Conservation (phyloP, 768 basidiomycete species). For the Naganishia vishniacii region DNA sequence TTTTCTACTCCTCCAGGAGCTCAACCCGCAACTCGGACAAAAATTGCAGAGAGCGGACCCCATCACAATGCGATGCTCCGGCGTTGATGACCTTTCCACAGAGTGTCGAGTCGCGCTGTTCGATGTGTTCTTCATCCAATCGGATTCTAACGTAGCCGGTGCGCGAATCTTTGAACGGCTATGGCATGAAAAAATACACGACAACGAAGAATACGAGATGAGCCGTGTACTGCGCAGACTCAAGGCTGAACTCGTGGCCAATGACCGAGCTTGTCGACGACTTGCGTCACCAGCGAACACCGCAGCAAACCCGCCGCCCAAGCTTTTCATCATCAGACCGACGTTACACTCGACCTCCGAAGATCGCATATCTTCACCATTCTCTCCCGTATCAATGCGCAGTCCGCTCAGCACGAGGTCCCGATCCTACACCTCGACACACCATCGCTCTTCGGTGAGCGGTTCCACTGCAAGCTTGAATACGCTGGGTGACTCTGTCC, state of each 20-base stretch:
- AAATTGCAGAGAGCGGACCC: neutral
- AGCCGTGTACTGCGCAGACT: slow-evolving; percentile 15
- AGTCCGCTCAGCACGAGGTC: slow-evolving; percentile 1
- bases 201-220: neutral
- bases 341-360: neutral
- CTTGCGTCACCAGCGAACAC: neutral
- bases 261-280: slow-evolving; percentile 13
- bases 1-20: slow-evolving; percentile 8
- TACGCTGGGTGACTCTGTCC: neutral
- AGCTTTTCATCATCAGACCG: slow-evolving; percentile 6
- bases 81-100: slow-evolving; percentile 5
- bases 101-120: neutral
- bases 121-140: slow-evolving; percentile 14
- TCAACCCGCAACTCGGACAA: slow-evolving; percentile 9
- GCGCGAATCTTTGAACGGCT: slow-evolving; percentile 2
- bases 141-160: slow-evolving; percentile 1
- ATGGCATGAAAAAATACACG: neutral
- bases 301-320: neutral
- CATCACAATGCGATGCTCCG: slow-evolving; percentile 7
- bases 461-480: slow-evolving; percentile 8
- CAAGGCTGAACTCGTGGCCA: slow-evolving; percentile 23
- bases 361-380: neutral
- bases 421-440: slow-evolving; percentile 5
- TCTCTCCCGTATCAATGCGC: neutral
- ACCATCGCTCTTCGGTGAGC: neutral